phyloP scores from a whole-genome alignment of 2,329 filamentous ascomycete species.

The Pseudopyrenochaeta lycopersici region DNA sequence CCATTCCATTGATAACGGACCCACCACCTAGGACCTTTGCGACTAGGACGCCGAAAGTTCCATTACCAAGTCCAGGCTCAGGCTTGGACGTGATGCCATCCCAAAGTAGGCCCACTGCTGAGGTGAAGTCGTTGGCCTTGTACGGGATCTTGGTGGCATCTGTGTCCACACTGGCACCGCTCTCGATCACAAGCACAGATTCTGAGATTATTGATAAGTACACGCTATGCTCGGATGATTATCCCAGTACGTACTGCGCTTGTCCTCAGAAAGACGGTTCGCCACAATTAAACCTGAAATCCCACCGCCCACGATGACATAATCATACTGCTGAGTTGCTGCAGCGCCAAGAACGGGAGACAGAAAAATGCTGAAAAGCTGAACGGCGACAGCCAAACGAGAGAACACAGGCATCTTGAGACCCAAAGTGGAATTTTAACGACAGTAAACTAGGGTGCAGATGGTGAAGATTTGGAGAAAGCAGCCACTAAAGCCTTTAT shows the following conservation, averaged over 20 bases:
- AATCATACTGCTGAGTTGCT: slow-evolving; percentile 32
- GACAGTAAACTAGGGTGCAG: slow-evolving; percentile 18
- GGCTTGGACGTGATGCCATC: slow-evolving; percentile 30
- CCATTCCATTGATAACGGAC: slow-evolving; percentile 48
- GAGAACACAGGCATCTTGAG: slow-evolving; percentile 35
- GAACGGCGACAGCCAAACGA: slow-evolving; percentile 34
- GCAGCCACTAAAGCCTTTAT: slow-evolving; percentile 27
- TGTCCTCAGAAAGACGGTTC: slow-evolving; percentile 37
- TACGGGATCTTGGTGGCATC: slow-evolving; percentile 36
- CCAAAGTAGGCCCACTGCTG: slow-evolving; percentile 29
- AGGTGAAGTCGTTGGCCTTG: slow-evolving; percentile 34
- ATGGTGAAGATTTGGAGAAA: slow-evolving; percentile 4
- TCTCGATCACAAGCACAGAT: slow-evolving; percentile 38
- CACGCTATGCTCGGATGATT: not conserved
- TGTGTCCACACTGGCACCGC: slow-evolving; percentile 34
- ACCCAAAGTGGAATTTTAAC: slow-evolving; percentile 18
- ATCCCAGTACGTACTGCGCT: slow-evolving; percentile 19
- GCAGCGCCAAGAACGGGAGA: slow-evolving; percentile 24
- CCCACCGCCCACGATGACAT: slow-evolving; percentile 44
- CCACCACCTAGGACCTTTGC: slow-evolving; percentile 40
- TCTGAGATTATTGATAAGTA: slow-evolving; percentile 16
- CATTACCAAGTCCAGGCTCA: slow-evolving; percentile 30
- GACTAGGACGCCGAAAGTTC: slow-evolving; percentile 29
- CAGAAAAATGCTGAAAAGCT: slow-evolving; percentile 32
- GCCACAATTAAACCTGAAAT: slow-evolving; percentile 41